Conservation (phyloP, 2,329 filamentous ascomycete species). For the Proliferodiscus dingleyae region DNA sequence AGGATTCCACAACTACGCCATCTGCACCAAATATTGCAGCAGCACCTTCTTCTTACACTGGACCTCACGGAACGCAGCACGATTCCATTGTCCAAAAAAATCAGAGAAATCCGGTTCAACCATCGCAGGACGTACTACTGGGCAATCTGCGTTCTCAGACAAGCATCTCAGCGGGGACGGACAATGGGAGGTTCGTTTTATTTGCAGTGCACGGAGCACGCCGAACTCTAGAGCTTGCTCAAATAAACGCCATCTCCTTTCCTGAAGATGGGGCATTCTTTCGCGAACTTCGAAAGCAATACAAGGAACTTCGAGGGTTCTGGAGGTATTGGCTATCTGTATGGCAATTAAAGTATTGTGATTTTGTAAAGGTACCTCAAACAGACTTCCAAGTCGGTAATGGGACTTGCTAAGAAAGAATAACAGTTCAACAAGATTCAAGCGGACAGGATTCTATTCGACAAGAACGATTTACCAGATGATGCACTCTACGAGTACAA, state of each 20-base stretch:
- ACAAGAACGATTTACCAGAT: not conserved
- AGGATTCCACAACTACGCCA: no score
- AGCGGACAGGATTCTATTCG: not conserved
- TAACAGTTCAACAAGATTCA: not conserved
- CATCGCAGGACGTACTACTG: no score
- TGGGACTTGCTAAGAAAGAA: not conserved
- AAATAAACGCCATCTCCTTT: not conserved
- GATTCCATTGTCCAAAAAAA: no score
- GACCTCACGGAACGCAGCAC: no score
- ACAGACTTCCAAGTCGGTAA: not conserved
- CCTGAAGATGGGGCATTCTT: constrained; percentile 2
- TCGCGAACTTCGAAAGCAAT: not conserved
- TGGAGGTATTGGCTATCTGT: constrained; percentile 7
- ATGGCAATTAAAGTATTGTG: constrained; percentile 3
- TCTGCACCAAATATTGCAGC: no score
- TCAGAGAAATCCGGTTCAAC: no score
- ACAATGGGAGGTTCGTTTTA: no score
- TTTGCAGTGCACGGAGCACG: not conserved
- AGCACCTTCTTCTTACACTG: no score
- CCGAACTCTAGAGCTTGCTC: not conserved
- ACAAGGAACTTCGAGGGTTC: not conserved
- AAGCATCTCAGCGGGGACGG: no score
- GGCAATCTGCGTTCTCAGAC: no score
- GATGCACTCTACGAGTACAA: not conserved
- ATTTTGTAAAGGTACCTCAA: constrained; percentile 4